phyloP scores from a whole-genome alignment of 2,329 filamentous ascomycete genomes.

The Phyllosticta citribraziliensis region DNA sequence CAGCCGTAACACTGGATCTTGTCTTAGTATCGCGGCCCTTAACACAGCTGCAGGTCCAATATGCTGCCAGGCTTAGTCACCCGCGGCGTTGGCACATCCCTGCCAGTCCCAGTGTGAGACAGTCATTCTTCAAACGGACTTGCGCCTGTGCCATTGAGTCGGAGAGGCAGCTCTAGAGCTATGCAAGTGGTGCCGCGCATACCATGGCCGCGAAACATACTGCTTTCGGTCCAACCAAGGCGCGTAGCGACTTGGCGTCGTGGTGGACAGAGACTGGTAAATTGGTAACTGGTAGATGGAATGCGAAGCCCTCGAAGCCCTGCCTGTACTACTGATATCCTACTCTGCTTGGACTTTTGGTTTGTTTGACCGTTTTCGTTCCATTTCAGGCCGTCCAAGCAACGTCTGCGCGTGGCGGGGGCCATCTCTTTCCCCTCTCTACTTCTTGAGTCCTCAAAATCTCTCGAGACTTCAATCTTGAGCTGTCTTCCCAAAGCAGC shows the following conservation, averaged over 20 bases:
- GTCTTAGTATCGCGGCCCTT: slow-evolving; percentile 9
- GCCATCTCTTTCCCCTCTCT: slow-evolving; percentile 1
- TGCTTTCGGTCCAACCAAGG: slow-evolving; percentile 12
- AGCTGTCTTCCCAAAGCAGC: slow-evolving; percentile 24
- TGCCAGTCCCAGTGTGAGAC: slow-evolving; percentile 11
- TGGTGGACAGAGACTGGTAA: slow-evolving; percentile 7
- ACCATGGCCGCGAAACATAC: slow-evolving; percentile 12
- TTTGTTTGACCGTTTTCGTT: slow-evolving; percentile 11
- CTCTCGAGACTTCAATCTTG: slow-evolving; percentile 5
- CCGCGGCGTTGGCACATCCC: slow-evolving; percentile 7
- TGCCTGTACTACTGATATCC: slow-evolving; percentile 7
- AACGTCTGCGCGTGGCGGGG: slow-evolving; percentile 10
- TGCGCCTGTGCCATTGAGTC: slow-evolving; percentile 7
- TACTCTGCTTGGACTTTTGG: slow-evolving; percentile 1
- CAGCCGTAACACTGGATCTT: slow-evolving; percentile 9
- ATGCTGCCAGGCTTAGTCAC: slow-evolving; percentile 8
- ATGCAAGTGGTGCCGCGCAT: slow-evolving; percentile 11
- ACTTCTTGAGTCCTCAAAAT: slow-evolving; percentile 6
- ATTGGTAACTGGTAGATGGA: slow-evolving; percentile 10
- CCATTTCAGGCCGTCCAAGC: slow-evolving; percentile 11
- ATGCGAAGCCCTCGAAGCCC: slow-evolving; percentile 10
- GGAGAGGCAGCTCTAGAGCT: slow-evolving; percentile 2
- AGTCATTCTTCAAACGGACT: slow-evolving; percentile 12
- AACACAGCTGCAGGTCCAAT: slow-evolving; percentile 6
- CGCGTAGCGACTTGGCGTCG: slow-evolving; percentile 7